A percentile compares a stretch with the other conserved stretches of the same genome.
These are phyloP conservation scores for Potentilla sterilis DNA, from an alignment of 306 rosid species.

Conservation along the genomic window DNA sequence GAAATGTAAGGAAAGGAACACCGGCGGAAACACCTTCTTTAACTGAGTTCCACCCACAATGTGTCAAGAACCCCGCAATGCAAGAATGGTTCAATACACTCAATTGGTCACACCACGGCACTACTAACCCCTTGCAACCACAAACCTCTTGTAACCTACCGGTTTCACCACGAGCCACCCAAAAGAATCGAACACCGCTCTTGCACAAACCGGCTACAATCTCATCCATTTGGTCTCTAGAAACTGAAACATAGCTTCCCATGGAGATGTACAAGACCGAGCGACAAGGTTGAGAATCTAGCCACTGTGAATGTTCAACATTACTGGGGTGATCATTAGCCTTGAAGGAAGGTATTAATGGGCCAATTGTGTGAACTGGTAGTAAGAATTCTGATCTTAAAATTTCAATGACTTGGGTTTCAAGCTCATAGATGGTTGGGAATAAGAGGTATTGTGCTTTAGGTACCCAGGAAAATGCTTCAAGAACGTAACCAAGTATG, in stretches of 20 bases:
- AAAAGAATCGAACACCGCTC: conserved; percentile 39
- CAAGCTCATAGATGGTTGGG: conserved; percentile 42
- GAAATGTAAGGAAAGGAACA: conserved; percentile 40
- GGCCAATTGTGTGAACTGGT: conserved; percentile 50
- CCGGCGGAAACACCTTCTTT: conserved; percentile 39
- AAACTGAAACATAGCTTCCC: conserved; percentile 39
- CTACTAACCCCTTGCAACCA: conserved; percentile 27
- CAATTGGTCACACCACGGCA: conserved; percentile 50
- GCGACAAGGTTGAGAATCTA: conserved; percentile 35
- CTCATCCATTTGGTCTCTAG: conserved; percentile 36
- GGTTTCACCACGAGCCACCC: conserved; percentile 35
- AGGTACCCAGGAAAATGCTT: conserved; percentile 23
- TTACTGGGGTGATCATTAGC: not conserved
- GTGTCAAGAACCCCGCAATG: conserved; percentile 37
- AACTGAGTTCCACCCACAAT: conserved; percentile 48
- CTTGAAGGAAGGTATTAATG: conserved; percentile 37
- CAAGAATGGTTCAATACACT: conserved; percentile 44
- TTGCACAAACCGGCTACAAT: conserved; percentile 22
- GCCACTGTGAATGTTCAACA: conserved; percentile 26
- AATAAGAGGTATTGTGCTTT: conserved; percentile 42
- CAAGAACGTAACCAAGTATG: conserved; percentile 13
- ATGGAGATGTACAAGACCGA: conserved; percentile 38
- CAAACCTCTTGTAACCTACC: conserved; percentile 14
- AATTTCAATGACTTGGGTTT: conserved; percentile 26
- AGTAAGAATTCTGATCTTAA: conserved; percentile 22